These are phyloP conservation scores for Mortierella polycephala DNA, from an alignment of 371 early-diverging fungal species.

Conservation along the genomic window DNA sequence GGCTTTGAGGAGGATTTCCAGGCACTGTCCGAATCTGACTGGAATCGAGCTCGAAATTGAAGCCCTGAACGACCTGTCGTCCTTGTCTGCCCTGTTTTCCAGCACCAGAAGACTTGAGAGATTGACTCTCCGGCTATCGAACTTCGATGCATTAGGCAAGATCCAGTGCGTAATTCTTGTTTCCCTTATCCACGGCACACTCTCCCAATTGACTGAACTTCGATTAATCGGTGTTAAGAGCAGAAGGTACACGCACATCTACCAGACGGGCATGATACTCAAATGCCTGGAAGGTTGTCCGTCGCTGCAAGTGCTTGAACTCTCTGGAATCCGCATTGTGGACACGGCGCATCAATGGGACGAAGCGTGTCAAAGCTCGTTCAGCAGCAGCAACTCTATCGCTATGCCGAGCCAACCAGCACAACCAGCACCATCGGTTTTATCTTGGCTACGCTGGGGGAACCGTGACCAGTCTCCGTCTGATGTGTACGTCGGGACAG, in stretches of 20 bases:
- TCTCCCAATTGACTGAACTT: slow-evolving; percentile 16
- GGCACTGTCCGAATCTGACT: slow-evolving; percentile 2
- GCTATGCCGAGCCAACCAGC: background rate
- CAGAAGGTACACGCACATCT: slow-evolving; percentile 4
- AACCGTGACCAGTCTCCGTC: background rate
- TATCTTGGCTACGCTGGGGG: slow-evolving; percentile 12
- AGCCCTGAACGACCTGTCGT: background rate
- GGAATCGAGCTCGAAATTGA: slow-evolving; percentile 13
- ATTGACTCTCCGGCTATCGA: background rate
- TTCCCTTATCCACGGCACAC: slow-evolving; percentile 10
- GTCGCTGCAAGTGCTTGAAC: slow-evolving; percentile 10
- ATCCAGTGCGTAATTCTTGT: slow-evolving; percentile 8
- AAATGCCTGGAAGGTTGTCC: slow-evolving; percentile 23
- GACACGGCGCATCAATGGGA: slow-evolving; percentile 15
- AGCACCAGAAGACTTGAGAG: background rate
- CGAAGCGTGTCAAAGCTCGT: background rate
- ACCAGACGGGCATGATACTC: slow-evolving; percentile 24
- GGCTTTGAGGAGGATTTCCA: slow-evolving; percentile 12
- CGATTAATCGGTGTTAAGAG: slow-evolving; percentile 4
- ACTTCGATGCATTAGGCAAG: background rate
- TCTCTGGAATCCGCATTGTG: slow-evolving; percentile 12
- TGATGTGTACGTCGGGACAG: too few relatives aligned
- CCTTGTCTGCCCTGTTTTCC: slow-evolving; percentile 2
- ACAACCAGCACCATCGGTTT: background rate
- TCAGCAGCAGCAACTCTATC: slow-evolving; percentile 9